A percentile compares a stretch with the other conserved stretches of the same genome.
Evolutionary conservation across 441 rosid genomes (phyloP).

Genomic region (Dalechampia spathulata): DNA sequence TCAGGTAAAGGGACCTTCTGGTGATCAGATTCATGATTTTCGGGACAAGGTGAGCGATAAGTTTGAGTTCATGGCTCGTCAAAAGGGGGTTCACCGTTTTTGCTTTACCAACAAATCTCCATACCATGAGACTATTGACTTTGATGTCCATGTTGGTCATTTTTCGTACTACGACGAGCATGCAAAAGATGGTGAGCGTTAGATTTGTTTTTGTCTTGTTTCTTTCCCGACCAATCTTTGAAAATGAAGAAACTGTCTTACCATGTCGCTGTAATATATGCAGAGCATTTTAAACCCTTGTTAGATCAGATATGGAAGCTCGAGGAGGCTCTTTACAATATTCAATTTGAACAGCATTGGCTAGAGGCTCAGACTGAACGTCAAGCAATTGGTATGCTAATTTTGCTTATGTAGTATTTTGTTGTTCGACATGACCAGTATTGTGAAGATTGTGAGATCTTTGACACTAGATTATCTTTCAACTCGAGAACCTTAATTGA

Average conservation of each 20-base stretch:
- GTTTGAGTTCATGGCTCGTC: slow-evolving; percentile 47
- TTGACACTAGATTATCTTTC: neutral
- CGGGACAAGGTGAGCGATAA: slow-evolving; percentile 63
- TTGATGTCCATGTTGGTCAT: slow-evolving; percentile 62
- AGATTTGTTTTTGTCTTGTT: neutral
- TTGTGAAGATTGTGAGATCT: neutral
- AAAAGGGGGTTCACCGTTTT: slow-evolving; percentile 57
- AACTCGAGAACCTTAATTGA: no score
- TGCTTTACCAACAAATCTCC: slow-evolving; percentile 72
- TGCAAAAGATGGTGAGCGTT: slow-evolving; percentile 52
- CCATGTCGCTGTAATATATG: slow-evolving; percentile 5
- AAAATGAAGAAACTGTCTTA: slow-evolving; percentile 8
- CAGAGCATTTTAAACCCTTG: slow-evolving; percentile 68
- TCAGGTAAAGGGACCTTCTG: slow-evolving; percentile 60
- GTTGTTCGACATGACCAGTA: neutral
- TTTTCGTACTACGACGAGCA: slow-evolving; percentile 57
- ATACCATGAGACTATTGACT: slow-evolving; percentile 60
- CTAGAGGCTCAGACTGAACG: slow-evolving; percentile 74
- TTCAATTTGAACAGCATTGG: slow-evolving; percentile 79
- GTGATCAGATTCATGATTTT: slow-evolving; percentile 54
- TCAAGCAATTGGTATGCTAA: slow-evolving; percentile 50
- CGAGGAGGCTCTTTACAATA: slow-evolving; percentile 66
- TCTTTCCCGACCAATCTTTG: neutral
- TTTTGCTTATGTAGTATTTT: neutral
- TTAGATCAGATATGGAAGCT: slow-evolving; percentile 51